Base-by-base conservation (phyloP, 2,329 filamentous ascomycete species). In the Teratosphaeriaceae sp. region DNA sequence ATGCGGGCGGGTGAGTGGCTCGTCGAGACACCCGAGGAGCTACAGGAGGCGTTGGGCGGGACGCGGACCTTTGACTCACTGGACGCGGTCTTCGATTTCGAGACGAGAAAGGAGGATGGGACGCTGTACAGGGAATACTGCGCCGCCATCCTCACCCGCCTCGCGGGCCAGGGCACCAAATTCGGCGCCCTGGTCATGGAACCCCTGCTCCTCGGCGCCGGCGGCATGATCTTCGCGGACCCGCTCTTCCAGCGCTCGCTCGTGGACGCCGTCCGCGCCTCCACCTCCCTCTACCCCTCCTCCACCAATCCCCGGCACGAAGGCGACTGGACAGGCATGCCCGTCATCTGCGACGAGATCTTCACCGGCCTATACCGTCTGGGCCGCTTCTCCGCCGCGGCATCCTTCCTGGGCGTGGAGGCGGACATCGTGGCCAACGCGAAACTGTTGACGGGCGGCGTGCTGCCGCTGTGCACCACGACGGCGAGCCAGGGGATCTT, bases 331-430 rank as follows among this genome's bases (percentile, higher is more conserved):
- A 71, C 72, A 1, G 85, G 87, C 2, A 74, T 94, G 3, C 87
- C 88, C 0, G 68, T 94, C 29, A 72, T 94, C 52, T 87, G 88
- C 51, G 87, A 94, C 58, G 88, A 94, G 60, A 87, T 94, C 26
- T 94, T 94, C 64, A 90, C 86, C 0, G 87, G 87, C 1, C 70
- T 94, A 3, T 89, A 89, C 61, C 84, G 88, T 11, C 78, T 94
- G 0, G 87, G 88, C 2, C 77, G 80, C 29, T 79, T 82, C 57
- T 80, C 77, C 1, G 74, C 85, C 0, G 18, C 31, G 9, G 78
- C 84, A 0, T 81, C 80, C 0, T 85, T 90, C 61, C 74, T 94
- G 7, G 69, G 71, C 4, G 67, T 79, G 0, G 64, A 85, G 23
- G 76, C 87, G 0, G 87, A 94, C 54, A 82, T 94, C 36, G 80